Evolutionary conservation across 441 rosid species (phyloP).

Genomic region (Croton laevigatus): DNA sequence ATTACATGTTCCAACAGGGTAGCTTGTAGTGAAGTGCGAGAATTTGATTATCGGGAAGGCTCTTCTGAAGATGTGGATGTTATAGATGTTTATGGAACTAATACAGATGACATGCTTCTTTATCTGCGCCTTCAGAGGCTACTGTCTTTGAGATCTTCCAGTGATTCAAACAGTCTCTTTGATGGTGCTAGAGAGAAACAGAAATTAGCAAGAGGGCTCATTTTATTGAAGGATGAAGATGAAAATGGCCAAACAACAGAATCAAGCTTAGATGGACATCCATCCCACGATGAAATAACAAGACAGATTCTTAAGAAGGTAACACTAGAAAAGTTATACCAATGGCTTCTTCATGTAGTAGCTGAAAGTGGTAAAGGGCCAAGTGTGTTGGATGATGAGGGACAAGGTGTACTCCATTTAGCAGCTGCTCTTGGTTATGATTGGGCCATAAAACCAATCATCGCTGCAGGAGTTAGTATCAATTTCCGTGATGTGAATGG

Average conservation of each 20-base stretch:
- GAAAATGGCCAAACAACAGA: conserved; percentile 38
- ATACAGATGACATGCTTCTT: conserved; percentile 46
- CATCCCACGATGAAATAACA: conserved; percentile 33
- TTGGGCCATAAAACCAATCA: conserved; percentile 76
- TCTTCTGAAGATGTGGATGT: conserved; percentile 41
- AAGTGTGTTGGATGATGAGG: conserved; percentile 60
- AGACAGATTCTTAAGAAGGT: conserved; percentile 44
- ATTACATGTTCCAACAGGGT: conserved; percentile 86
- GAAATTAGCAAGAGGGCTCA: conserved; percentile 45
- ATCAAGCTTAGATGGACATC: conserved; percentile 29
- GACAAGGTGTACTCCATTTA: conserved; percentile 87
- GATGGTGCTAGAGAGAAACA: conserved; percentile 47
- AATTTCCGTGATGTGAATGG: conserved; percentile 92
- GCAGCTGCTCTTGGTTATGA: conserved; percentile 87
- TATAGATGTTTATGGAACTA: conserved; percentile 37
- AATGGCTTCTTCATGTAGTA: conserved; percentile 71
- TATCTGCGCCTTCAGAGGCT: conserved; percentile 50
- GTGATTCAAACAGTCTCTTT: conserved; percentile 27
- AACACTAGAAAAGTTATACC: conserved; percentile 55
- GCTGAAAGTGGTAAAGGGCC: conserved; percentile 84
- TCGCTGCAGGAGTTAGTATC: conserved; percentile 72
- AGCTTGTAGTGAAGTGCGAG: conserved; percentile 95
- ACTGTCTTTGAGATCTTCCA: conserved; percentile 42
- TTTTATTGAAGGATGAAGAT: conserved; percentile 64
- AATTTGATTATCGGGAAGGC: conserved; percentile 69